These are phyloP conservation scores for Teratosphaeria nubilosa DNA, from an alignment of 2,329 filamentous ascomycete species.

Conservation along the genomic window DNA sequence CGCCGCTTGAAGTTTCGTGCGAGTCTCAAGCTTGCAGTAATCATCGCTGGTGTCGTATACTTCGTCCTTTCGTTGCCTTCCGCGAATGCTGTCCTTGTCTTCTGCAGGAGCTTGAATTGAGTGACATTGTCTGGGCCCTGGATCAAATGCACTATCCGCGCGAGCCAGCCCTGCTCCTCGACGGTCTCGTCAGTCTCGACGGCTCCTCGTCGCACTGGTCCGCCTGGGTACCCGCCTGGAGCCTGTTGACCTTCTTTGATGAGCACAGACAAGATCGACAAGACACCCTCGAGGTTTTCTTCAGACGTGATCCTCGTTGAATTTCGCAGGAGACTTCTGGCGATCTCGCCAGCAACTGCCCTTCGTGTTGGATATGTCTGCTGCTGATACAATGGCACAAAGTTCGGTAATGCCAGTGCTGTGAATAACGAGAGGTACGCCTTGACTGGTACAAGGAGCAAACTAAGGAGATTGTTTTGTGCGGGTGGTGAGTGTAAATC, in stretches of 20 bases:
- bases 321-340: constrained; percentile 70
- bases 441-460: constrained; percentile 83
- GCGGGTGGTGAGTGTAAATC: constrained; percentile 81
- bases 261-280: constrained; percentile 80
- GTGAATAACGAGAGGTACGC: constrained; percentile 92
- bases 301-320: constrained; percentile 68
- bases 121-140: constrained; percentile 78
- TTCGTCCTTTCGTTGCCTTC: constrained; percentile 93
- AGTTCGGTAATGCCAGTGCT: constrained; percentile 84
- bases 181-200: constrained; percentile 93
- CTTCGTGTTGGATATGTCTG: constrained; percentile 89
- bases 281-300: constrained; percentile 74
- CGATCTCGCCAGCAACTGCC: constrained; percentile 82
- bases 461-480: constrained; percentile 78
- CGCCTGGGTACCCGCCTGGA: constrained; percentile 73
- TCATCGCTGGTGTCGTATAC: constrained; percentile 85
- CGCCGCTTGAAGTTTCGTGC: constrained; percentile 79
- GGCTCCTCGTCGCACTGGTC: constrained; percentile 60
- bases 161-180: constrained; percentile 96
- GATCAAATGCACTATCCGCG: constrained; percentile 81
- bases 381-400: constrained; percentile 77
- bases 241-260: constrained; percentile 83
- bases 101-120: constrained; percentile 81
- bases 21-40: constrained; percentile 82
- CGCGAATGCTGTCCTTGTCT: constrained; percentile 72